Percentiles rank a stretch among this genome's conserved stretches.
These are phyloP conservation scores for Plantago coronopus DNA, from an alignment of 305 asterid genomes.

Conservation along the genomic window DNA sequence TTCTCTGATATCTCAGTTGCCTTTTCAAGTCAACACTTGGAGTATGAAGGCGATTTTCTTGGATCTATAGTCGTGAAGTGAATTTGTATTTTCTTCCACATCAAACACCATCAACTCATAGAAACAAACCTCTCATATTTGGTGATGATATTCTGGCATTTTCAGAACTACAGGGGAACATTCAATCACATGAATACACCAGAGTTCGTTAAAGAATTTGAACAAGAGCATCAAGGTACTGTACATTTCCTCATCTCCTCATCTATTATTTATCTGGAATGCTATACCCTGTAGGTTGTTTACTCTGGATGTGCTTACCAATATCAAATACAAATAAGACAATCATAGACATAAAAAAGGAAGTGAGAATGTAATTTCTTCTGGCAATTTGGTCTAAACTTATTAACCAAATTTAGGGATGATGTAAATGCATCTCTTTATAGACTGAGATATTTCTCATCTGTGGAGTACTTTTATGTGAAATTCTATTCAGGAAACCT, in stretches of 20 bases:
- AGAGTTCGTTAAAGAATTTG: slow-evolving; percentile 81
- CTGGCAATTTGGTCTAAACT: no score
- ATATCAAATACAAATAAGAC: no score
- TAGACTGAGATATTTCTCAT: no score
- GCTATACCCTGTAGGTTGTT: neutral
- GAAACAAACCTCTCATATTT: slow-evolving; percentile 18
- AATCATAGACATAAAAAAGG: no score
- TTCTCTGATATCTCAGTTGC: slow-evolving; percentile 1
- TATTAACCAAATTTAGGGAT: no score
- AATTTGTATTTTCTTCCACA: slow-evolving; percentile 9
- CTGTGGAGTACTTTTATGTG: neutral
- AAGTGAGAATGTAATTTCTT: no score
- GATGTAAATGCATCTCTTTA: no score
- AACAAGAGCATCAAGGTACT: slow-evolving; percentile 82
- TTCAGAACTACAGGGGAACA: slow-evolving; percentile 87
- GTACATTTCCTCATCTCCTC: slow-evolving; percentile 18
- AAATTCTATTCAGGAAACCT: neutral
- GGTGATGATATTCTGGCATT: slow-evolving; percentile 12
- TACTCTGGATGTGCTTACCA: no score
- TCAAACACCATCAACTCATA: slow-evolving; percentile 1
- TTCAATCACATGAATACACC: slow-evolving; percentile 76
- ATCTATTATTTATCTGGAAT: slow-evolving; percentile 15
- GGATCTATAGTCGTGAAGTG: slow-evolving; percentile 2
- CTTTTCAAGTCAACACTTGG: slow-evolving; percentile 14
- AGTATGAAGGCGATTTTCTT: slow-evolving; percentile 2